Base-by-base conservation (phyloP, 176 grass and related monocot genomes). In the Aegilops speltoides region DNA sequence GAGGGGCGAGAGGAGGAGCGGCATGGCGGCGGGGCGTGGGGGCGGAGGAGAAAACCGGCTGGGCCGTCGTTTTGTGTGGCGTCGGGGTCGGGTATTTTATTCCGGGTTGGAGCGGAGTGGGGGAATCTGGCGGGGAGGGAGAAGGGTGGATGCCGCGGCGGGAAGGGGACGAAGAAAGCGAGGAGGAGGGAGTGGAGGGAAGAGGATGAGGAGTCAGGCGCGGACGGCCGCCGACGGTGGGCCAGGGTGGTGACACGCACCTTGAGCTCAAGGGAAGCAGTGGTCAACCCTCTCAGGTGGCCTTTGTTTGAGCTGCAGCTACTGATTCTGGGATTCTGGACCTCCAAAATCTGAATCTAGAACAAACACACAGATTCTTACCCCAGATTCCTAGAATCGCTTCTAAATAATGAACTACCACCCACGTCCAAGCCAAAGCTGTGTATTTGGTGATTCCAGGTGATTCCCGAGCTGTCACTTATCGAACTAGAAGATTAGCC, bases 121-220 rank as follows among this genome's bases (percentile, higher is more conserved):
- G 0, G 89, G 88, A 87, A 90, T 90, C 80, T 83, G 20, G 72
- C 3, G 57, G 57, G 54, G 79, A 31, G 41, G 73, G 23, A 8
- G 23, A 32, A 57, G 7, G 50, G 17, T 76, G 74, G 89, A 90
- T 87, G 78, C 84, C 66, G 32, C 15, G 32, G 84, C 73, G 74
- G 84, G 40, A 54, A 54, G 50, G 28, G 64, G 89, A 82, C 82
- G 68, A 67, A 84, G 64, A 32, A 1, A 38, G 61, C 14, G 60
- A 57, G 68, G 7, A 6, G 67, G 56, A 19, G 50, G 50, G 4
- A 72, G 20, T 14, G 82, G 46, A 23, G 41, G 73, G 4, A 20
- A 46, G 78, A 17, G 83, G 77, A 73, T 57, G 54, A 57, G 54
- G 54, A 57, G 54, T 2, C 7, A 9, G 54, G 6, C 7, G 0